Conservation (phyloP, 768 basidiomycete species). For the Macrolepiota fuliginosa region DNA sequence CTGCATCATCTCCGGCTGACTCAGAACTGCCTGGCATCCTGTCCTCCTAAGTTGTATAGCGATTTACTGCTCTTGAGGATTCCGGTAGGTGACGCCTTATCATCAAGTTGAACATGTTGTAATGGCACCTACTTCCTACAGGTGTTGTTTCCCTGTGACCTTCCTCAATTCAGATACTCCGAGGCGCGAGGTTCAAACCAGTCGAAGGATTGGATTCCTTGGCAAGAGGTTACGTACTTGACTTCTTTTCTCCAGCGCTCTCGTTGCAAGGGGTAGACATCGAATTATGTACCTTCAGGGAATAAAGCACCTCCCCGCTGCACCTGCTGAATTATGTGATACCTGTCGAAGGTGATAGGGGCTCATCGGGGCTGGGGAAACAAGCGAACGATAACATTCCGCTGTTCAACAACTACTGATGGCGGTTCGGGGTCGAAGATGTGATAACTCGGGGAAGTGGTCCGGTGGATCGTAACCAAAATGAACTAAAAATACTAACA, state of each 20-base stretch:
- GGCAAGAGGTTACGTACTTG: slow-evolving; percentile 11
- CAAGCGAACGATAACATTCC: background rate
- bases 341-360: background rate
- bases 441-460: background rate
- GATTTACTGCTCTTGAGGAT: slow-evolving; percentile 5
- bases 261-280: slow-evolving; percentile 5
- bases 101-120: slow-evolving; percentile 8
- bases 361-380: background rate
- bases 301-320: background rate
- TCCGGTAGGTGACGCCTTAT: background rate
- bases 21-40: background rate
- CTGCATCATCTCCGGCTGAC: slow-evolving; percentile 12
- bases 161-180: slow-evolving; percentile 7
- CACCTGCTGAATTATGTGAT: background rate
- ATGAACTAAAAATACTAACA: background rate
- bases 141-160: slow-evolving; percentile 1
- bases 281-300: background rate
- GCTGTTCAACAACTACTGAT: background rate
- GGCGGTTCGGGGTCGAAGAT: background rate
- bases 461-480: background rate
- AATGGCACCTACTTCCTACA: background rate
- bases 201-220: background rate
- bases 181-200: slow-evolving; percentile 7
- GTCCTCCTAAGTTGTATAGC: slow-evolving; percentile 2
- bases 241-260: slow-evolving; percentile 13